These are phyloP conservation scores for Leccinum barrowsii DNA, from an alignment of 768 basidiomycete species.

Conservation along the genomic window DNA sequence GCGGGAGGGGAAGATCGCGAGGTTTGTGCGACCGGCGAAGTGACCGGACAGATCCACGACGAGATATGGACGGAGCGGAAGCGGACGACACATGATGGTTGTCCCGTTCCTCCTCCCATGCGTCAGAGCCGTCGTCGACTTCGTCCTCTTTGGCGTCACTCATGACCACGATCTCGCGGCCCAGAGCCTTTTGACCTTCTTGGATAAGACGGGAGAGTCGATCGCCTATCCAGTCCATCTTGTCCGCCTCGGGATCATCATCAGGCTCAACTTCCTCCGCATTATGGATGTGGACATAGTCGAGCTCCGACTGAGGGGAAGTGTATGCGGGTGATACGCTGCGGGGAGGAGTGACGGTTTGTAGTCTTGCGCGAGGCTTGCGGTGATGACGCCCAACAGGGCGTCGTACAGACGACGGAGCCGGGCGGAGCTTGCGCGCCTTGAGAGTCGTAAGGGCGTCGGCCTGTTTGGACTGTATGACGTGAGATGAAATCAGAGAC, in stretches of 20 bases:
- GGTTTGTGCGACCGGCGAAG: constrained; percentile 22
- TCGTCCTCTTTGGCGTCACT: constrained; percentile 72
- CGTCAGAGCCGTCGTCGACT: constrained; percentile 69
- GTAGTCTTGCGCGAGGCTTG: constrained; percentile 28
- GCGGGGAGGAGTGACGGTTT: constrained; percentile 26
- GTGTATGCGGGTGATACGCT: constrained; percentile 26
- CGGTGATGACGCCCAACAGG: constrained; percentile 35
- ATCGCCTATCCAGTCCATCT: constrained; percentile 85
- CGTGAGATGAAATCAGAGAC: constrained; percentile 12
- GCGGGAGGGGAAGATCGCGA: constrained; percentile 23
- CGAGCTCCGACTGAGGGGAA: constrained; percentile 40
- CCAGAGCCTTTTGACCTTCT: constrained; percentile 75
- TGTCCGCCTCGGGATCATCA: constrained; percentile 35
- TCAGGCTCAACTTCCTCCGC: constrained; percentile 37
- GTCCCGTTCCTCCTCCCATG: constrained; percentile 68
- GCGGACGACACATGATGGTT: background rate
- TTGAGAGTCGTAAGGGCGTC: constrained; percentile 39
- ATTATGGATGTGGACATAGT: constrained; percentile 32
- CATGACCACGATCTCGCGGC: constrained; percentile 75
- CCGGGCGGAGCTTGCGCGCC: constrained; percentile 35
- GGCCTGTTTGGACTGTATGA: constrained; percentile 26
- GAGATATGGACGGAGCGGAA: constrained; percentile 22
- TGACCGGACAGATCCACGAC: constrained; percentile 25
- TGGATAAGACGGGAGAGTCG: constrained; percentile 67
- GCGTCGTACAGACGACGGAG: constrained; percentile 32